Conservation (phyloP, 1,284 basidiomycete genomes). For the Xanthoconium separans region DNA sequence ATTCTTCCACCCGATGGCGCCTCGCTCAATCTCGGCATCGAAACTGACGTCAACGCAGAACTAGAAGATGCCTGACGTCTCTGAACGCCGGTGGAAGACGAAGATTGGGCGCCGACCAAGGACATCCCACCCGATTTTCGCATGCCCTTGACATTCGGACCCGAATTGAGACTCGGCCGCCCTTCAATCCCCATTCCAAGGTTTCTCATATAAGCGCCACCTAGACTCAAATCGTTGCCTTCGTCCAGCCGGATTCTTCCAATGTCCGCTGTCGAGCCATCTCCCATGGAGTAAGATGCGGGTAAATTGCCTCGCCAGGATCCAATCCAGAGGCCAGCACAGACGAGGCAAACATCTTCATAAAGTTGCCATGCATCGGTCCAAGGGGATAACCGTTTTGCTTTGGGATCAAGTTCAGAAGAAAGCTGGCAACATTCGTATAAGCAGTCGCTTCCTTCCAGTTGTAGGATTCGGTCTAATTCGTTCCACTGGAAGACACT, state of each 20-base stretch:
- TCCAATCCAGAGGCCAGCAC: slow-evolving; percentile 74
- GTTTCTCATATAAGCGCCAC: slow-evolving; percentile 46
- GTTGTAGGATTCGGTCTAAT: slow-evolving; percentile 60
- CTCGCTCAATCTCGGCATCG: slow-evolving; percentile 18
- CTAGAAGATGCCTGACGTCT: slow-evolving; percentile 33
- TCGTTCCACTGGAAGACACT: slow-evolving; percentile 60
- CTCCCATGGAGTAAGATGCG: slow-evolving; percentile 45
- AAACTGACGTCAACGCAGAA: slow-evolving; percentile 17
- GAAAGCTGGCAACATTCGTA: slow-evolving; percentile 40
- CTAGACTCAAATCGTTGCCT: slow-evolving; percentile 53
- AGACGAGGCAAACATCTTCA: slow-evolving; percentile 77
- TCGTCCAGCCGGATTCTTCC: slow-evolving; percentile 58
- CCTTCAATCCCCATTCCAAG: slow-evolving; percentile 73
- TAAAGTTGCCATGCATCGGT: slow-evolving; percentile 76
- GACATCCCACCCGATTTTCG: slow-evolving; percentile 44
- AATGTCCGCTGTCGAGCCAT: slow-evolving; percentile 47
- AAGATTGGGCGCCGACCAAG: slow-evolving; percentile 27
- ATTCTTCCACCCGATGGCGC: slow-evolving; percentile 7
- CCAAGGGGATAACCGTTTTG: slow-evolving; percentile 50
- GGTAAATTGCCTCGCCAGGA: slow-evolving; percentile 55
- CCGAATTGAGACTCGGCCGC: slow-evolving; percentile 35
- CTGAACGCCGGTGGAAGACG: slow-evolving; percentile 26
- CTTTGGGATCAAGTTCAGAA: slow-evolving; percentile 31
- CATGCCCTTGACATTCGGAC: slow-evolving; percentile 36
- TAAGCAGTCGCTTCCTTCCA: slow-evolving; percentile 40